These are phyloP conservation scores for Citrus medica DNA, from an alignment of 345 rosid species.

Conservation along the genomic window DNA sequence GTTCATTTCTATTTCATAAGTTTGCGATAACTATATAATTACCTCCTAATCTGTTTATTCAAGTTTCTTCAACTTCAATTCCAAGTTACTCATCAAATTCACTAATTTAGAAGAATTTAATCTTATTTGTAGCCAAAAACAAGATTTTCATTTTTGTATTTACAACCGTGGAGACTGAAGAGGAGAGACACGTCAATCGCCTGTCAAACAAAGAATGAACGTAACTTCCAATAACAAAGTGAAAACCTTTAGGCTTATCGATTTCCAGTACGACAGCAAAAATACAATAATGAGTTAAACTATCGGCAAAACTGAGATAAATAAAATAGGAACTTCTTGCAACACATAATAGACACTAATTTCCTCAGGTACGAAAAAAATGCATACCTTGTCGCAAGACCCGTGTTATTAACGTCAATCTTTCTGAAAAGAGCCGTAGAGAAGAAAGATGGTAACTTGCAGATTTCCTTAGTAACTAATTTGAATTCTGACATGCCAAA, in stretches of 20 bases:
- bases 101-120: not conserved
- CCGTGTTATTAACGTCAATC: conserved; percentile 63
- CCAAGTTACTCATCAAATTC: not conserved
- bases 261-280: not conserved
- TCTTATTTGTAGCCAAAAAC: not conserved
- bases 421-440: conserved; percentile 66
- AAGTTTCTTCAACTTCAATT: not conserved
- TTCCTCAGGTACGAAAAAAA: not conserved
- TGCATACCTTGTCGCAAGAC: conserved; percentile 68
- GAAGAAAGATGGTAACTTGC: conserved; percentile 91
- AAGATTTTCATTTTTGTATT: not conserved
- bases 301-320: not conserved
- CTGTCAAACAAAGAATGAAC: not conserved
- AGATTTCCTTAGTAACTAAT: conserved; percentile 74
- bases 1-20: not conserved
- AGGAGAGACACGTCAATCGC: not conserved
- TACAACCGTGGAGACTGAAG: not conserved
- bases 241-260: too few relatives aligned
- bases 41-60: not conserved
- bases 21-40: not conserved
- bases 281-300: not conserved
- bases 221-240: not conserved
- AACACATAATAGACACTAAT: not conserved
- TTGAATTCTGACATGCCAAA: conserved; percentile 48
- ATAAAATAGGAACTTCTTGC: not conserved